These are phyloP conservation scores for Clitocybe nebularis DNA, from an alignment of 1,284 basidiomycete genomes.

Conservation along the genomic window DNA sequence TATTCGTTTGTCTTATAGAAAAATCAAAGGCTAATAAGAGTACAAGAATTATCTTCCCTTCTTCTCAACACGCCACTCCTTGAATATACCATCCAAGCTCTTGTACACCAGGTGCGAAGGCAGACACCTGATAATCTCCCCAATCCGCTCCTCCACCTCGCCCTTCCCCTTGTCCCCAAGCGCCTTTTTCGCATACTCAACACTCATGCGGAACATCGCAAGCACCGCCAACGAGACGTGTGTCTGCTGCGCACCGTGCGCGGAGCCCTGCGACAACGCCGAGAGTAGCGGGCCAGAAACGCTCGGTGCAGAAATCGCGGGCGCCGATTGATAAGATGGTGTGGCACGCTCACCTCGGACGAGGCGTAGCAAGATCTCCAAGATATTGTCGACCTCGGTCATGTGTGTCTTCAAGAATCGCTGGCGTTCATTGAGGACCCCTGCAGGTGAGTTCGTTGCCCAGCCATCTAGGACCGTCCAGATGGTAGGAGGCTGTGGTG, in stretches of 20 bases:
- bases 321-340: constrained; percentile 56
- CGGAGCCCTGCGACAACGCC: constrained; percentile 69
- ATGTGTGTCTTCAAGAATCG: constrained; percentile 87
- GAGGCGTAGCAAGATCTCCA: constrained; percentile 87
- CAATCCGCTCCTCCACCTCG: constrained; percentile 76
- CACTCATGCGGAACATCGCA: constrained; percentile 81
- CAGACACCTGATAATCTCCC: constrained; percentile 84
- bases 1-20: constrained; percentile 10
- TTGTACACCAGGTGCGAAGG: constrained; percentile 84
- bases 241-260: constrained; percentile 85
- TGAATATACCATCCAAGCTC: constrained; percentile 89
- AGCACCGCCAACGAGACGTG: constrained; percentile 90
- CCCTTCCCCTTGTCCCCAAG: constrained; percentile 60
- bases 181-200: constrained; percentile 76
- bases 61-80: constrained; percentile 83
- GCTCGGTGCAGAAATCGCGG: constrained; percentile 55
- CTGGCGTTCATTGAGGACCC: constrained; percentile 72
- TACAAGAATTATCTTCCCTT: constrained; percentile 45
- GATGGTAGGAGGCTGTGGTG: constrained; percentile 80
- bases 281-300: constrained; percentile 62
- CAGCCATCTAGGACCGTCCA: constrained; percentile 85
- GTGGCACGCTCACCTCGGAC: constrained; percentile 85
- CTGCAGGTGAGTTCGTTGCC: constrained; percentile 77
- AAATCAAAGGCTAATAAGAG: constrained; percentile 1
- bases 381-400: constrained; percentile 78